Evolutionary conservation across 2,329 filamentous ascomycete genomes (phyloP).

Genomic region (Plectosphaerella plurivora): DNA sequence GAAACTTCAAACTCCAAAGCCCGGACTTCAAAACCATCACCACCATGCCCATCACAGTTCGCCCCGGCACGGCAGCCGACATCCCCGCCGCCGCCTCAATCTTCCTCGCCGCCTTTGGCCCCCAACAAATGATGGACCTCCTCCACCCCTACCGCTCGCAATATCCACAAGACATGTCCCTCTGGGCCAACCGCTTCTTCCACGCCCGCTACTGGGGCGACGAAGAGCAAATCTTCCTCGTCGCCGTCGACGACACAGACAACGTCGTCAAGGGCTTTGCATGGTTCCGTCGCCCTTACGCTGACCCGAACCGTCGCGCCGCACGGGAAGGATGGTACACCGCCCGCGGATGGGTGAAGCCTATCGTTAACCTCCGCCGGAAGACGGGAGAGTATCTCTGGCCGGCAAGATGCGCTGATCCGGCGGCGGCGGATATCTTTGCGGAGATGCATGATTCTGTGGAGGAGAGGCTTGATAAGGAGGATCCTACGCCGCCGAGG

Average conservation of each 20-base stretch:
- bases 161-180: constrained; percentile 14
- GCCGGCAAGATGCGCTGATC: constrained; percentile 16
- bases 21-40: background rate
- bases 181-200: constrained; percentile 21
- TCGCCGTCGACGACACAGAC: constrained; percentile 16
- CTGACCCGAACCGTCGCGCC: constrained; percentile 4
- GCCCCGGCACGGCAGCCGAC: constrained; percentile 25
- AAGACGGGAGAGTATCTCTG: constrained; percentile 18
- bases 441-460: constrained; percentile 18
- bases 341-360: constrained; percentile 20
- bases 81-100: constrained; percentile 16
- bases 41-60: constrained; percentile 18
- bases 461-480: constrained; percentile 13
- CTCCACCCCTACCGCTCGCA: constrained; percentile 23
- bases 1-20: too few relatives aligned
- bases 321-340: constrained; percentile 9
- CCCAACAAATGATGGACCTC: constrained; percentile 22
- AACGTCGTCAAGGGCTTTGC: constrained; percentile 21
- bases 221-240: constrained; percentile 18
- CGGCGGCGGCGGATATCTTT: constrained; percentile 15
- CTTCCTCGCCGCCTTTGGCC: constrained; percentile 22
- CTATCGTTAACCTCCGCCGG: constrained; percentile 18
- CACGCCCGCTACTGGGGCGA: constrained; percentile 25
- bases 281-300: constrained; percentile 25
- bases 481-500: constrained; percentile 18